Conservation (phyloP, 106 monocot species). For the Allium fistulosum region DNA sequence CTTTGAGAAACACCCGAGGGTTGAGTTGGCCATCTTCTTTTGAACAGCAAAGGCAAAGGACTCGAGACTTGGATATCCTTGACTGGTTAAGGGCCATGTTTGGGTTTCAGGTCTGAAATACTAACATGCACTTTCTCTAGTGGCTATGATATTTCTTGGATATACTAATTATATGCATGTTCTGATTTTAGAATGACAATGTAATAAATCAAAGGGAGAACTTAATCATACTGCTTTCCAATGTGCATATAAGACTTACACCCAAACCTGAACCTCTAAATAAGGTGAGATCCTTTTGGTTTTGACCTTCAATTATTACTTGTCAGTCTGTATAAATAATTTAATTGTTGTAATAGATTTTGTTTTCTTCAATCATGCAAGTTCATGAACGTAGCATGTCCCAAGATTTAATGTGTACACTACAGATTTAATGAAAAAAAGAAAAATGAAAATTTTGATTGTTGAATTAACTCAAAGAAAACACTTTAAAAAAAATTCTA, state of each 20-base stretch:
- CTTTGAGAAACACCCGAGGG: constrained; percentile 60
- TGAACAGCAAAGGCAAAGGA: constrained; percentile 72
- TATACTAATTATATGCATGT: too few species aligned
- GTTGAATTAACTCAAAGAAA: too few species aligned
- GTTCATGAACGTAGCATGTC: too few species aligned
- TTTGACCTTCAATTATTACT: not conserved
- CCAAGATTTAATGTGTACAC: too few species aligned
- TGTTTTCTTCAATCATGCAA: too few species aligned
- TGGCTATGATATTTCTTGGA: too few species aligned
- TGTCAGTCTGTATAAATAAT: constrained; percentile 1
- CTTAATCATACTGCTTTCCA: constrained; percentile 76
- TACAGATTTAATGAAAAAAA: too few species aligned
- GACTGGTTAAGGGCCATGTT: constrained; percentile 96
- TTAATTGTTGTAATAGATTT: not conserved
- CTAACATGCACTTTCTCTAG: too few species aligned
- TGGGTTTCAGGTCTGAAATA: constrained; percentile 73
- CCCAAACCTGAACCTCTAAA: constrained; percentile 95
- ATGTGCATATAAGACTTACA: constrained; percentile 74
- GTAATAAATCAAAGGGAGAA: constrained; percentile 92
- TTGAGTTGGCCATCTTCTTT: constrained; percentile 81
- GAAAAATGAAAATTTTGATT: too few species aligned
- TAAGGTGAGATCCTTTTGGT: constrained; percentile 36
- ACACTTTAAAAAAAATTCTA: too few species aligned
- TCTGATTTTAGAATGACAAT: constrained; percentile 50
- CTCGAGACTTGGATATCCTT: constrained; percentile 77